Base-by-base conservation (phyloP, 1,284 basidiomycete species). In the Rhizoctonia solani region DNA sequence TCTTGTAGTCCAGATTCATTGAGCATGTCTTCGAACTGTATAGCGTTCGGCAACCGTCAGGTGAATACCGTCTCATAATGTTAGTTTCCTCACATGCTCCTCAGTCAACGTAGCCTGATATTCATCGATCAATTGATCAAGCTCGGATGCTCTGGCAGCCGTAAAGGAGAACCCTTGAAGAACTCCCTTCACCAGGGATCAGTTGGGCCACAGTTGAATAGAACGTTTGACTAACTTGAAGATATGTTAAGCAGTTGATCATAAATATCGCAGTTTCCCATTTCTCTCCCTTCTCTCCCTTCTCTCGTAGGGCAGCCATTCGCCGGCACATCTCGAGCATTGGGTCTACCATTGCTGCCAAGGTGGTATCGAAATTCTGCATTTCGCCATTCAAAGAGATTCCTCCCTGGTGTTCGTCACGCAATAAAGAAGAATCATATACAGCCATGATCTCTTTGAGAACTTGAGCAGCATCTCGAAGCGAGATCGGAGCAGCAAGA, bases 371-470 rank as follows among this genome's bases (percentile, higher is more conserved):
- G 16, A 95, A 78, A 27, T 95, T 87, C 49, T 84, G 83, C 82
- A 81, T 41, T 77, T 79, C 32, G 81, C 79, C 6, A 75, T 75
- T 27, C 39, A 41, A 23, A 14, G 16, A 4, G 29, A 13, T 2
- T 4, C 56, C 41, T 8, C 53, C 69, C 29, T 54, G 50, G 19
- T 79, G 77, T 70, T 87, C 85, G 42, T 83, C 82, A 9, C 82
- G 86, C 5, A 90, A 79, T 32, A 95, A 81, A 0, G 92, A 93
- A 0, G 90, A 89, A 53, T 92, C 87, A 75, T 95, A 95, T 6
- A 97, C 92, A 0, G 82, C 77, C 83, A 95, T 90, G 72, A 97
- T 87, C 74, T 97, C 93, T 25, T 90, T 87, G 4, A 97, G 81
- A 68, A 92, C 87, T 71, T 92, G 89, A 0, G 85, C 82, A 50